Percentiles rank a stretch among this genome's conserved stretches.
phyloP scores from a whole-genome alignment of 163 green algal species.

The Coccomyxa subellipsoidea region DNA sequence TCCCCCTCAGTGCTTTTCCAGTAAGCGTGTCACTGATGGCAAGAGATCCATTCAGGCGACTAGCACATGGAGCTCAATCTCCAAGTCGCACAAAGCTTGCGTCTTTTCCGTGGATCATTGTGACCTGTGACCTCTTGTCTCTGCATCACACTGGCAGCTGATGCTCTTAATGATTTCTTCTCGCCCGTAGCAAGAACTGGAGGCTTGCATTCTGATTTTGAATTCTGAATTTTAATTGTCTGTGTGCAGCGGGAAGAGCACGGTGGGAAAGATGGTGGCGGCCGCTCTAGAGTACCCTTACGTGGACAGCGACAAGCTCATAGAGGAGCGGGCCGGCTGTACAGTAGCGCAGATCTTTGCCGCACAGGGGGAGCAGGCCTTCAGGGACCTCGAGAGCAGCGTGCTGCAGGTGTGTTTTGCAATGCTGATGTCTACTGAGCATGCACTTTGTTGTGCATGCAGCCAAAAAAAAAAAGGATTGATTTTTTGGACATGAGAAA shows the following conservation, averaged over 20 bases:
- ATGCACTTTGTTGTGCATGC: neutral
- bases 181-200: too few species aligned
- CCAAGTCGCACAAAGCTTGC: too few species aligned
- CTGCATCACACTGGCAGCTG: too few species aligned
- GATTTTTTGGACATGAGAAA: neutral
- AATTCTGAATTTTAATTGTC: too few species aligned
- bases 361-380: conserved; percentile 82
- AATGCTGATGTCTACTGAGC: conserved; percentile 13
- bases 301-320: conserved; percentile 83
- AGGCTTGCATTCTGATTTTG: too few species aligned
- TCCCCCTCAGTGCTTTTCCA: too few species aligned
- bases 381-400: conserved; percentile 71
- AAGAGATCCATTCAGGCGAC: too few species aligned
- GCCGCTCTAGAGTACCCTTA: conserved; percentile 85
- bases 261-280: conserved; percentile 80
- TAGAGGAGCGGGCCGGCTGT: conserved; percentile 53
- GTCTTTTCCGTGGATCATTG: too few species aligned
- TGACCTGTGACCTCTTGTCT: too few species aligned
- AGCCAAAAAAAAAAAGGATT: neutral
- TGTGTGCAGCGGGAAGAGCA: conserved; percentile 79
- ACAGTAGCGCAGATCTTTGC: conserved; percentile 80
- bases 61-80: too few species aligned
- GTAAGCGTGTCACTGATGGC: too few species aligned
- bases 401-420: conserved; percentile 45
- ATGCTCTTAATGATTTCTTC: too few species aligned